Evolutionary conservation across 2,329 filamentous ascomycete species (phyloP), one percentile per base, ranked within the genome.

Genomic region (Diaporthe ampelina): DNA sequence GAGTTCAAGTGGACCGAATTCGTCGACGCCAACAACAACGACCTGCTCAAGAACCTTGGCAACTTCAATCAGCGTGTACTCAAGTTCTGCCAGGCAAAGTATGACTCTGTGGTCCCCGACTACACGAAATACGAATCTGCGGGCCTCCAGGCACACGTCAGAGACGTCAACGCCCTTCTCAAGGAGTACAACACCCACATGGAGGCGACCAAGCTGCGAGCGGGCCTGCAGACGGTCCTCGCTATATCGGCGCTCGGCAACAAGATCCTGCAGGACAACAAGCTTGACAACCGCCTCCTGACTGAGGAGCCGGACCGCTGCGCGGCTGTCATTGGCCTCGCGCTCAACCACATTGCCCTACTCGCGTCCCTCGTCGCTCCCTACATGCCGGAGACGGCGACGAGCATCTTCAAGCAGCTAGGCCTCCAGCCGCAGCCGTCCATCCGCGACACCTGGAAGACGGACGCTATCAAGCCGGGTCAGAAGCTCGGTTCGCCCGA

Each of bases 401-500:
- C 88, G 75, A 91, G 91, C 43, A 98, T 98, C 78, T 90, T 94
- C 77, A 84, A 90, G 76, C 96, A 98, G 85, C 89, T 98, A 37
- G 90, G 93, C 61, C 81, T 90, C 71, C 77, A 82, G 93, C 76
- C 87, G 74, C 84, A 90, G 79, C 83, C 88, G 63, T 83, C 84
- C 48, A 95, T 95, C 76, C 92, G 94, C 2, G 87, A 91, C 77
- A 85, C 86, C 58, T 97, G 94, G 92, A 80, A 82, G 24, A 83
- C 84, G n/a, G 87, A 90, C 76, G 84, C 87, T 3, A 85, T 97
- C 77, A 88, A 91, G 79, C 88, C 93, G 1, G 94, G 93, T 73
- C 95, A 98, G 85, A 93, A 92, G 81, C 93, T 98, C 77, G 94
- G 94, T 78, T 93, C 93, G 81, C 91, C 95, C 0, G 90, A 91